phyloP scores from a whole-genome alignment of 163 green algal genomes.

The Chloromonas sp. region DNA sequence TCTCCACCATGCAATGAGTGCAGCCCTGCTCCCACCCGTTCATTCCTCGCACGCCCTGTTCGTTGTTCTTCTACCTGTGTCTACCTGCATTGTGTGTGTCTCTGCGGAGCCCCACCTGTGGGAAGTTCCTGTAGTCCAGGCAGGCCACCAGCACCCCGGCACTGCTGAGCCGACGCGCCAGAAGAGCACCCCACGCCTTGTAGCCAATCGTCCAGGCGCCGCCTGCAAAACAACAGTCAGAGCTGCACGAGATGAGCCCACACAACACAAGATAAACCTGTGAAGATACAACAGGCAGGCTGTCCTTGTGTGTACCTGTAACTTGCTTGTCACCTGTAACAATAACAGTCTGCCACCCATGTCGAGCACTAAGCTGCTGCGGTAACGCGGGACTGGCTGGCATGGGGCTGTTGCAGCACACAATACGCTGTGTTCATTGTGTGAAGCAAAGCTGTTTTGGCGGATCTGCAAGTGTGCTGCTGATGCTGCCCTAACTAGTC shows the following conservation, averaged over 20 bases:
- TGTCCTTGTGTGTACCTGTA: slow-evolving; percentile 4
- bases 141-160: slow-evolving; percentile 79
- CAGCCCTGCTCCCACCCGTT: too few species aligned
- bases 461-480: too few species aligned
- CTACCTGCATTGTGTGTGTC: too few species aligned
- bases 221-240: slow-evolving; percentile 33
- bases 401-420: too few species aligned
- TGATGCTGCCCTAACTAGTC: neutral
- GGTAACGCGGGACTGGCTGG: too few species aligned
- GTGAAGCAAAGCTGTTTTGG: too few species aligned
- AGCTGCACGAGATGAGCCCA: neutral
- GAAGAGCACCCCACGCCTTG: slow-evolving; percentile 92
- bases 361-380: too few species aligned
- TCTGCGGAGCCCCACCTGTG: slow-evolving; percentile 51
- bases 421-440: too few species aligned
- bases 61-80: too few species aligned
- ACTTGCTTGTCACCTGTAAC: slow-evolving; percentile 4
- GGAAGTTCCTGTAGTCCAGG: slow-evolving; percentile 97
- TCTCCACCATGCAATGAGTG: too few species aligned
- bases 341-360: too few species aligned
- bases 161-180: slow-evolving; percentile 75
- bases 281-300: neutral
- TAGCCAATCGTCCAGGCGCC: slow-evolving; percentile 97
- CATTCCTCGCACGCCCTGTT: too few species aligned
- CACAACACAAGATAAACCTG: neutral